Base-by-base conservation (phyloP, 306 rosid genomes). In the Sophora flavescens region DNA sequence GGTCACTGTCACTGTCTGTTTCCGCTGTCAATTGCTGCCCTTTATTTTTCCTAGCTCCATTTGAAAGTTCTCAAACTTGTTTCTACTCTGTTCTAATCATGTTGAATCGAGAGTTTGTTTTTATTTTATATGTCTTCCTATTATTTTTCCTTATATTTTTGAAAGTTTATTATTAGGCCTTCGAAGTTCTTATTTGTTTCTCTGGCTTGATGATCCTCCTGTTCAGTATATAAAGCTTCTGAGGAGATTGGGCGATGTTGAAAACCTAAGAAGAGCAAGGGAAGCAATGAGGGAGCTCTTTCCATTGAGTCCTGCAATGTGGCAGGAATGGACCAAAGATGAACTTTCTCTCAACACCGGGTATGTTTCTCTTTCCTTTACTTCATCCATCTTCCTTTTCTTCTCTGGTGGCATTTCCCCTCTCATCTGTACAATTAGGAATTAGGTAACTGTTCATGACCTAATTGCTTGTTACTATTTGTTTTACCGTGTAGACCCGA, bases 311-410 rank as follows among this genome's bases (percentile, higher is more conserved):
- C 93, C 97, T 56, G 36, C 86, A 11, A 83, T 89, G 92, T 95
- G 98, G 98, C 96, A 63, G 75, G 91, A 92, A 32, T 95, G 98
- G 98, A 89, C 91, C 36, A 86, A 86, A 67, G 98, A 95, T 51
- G 96, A 95, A 64, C 83, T 90, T 78, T 87, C 97, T 82, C 80
- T 89, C 61, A 45, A 32, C 72, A 42, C 87, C 5, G 89, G 87
- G 98, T 91, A 50, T 65, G 76, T 42, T 70, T 42, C 50, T 22
- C 41, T 47, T 39, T 6, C 59, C 15, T 51, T 54, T 17, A 13
- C 10, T 62, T 36, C 15, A 13, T 15, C 78, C 61, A 5, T 68
- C 5, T 71, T 3, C 5, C 4, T 33, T 67, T 44, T 50, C 22
- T 64, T 61, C 11, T 5, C 9, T 48, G 14, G 28, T 72, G 54